Base-by-base conservation (phyloP, 2,329 filamentous ascomycete genomes). In the Nemania sp. region DNA sequence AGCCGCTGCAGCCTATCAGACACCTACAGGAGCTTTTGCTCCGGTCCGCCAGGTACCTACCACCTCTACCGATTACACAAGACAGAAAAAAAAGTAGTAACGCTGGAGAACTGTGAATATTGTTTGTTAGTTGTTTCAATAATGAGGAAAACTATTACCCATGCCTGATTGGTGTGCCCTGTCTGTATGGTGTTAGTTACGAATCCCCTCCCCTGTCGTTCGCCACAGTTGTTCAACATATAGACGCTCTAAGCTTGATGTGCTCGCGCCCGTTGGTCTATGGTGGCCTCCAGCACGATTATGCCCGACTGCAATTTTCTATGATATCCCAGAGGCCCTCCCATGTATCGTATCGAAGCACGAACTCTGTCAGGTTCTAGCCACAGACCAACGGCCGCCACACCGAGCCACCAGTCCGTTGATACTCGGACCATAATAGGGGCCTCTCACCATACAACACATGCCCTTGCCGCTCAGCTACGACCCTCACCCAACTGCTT, bases 401-500 rank as follows among this genome's bases (percentile, higher is more conserved):
- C 61, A 56, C 53, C 60, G 52, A 54, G 54, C 52, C 53, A 61
- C 6, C 51, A 47, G 60, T 46, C 59, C 46, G 52, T 63, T 52
- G 50, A 63, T 52, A 61, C 54, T 50, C 43, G 52, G 31, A 54
- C 61, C 61, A 59, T 60, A 54, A 42, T 58, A 63, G 64, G 64
- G 63, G 63, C 60, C 12, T 37, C 57, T 46, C 47, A 59, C 41
- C 39, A 48, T 57, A 47, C 46, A 30, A 52, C 54, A 54, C 42
- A 58, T 56, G 59, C 56, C 55, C 48, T 61, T 48, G 47, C 52
- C 51, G 39, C 40, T 42, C 22, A 14, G 8, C 22, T 42, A 28
- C 40, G 59, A 54, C 52, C 56, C 56, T 50, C 51, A 54, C 47
- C 52, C 52, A 49, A 52, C 50, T 49, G 52, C 50, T 73, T 82